These are phyloP conservation scores for Kluyveromyces marxianus DNA, from an alignment of 1,139 yeast species.

Conservation along the genomic window DNA sequence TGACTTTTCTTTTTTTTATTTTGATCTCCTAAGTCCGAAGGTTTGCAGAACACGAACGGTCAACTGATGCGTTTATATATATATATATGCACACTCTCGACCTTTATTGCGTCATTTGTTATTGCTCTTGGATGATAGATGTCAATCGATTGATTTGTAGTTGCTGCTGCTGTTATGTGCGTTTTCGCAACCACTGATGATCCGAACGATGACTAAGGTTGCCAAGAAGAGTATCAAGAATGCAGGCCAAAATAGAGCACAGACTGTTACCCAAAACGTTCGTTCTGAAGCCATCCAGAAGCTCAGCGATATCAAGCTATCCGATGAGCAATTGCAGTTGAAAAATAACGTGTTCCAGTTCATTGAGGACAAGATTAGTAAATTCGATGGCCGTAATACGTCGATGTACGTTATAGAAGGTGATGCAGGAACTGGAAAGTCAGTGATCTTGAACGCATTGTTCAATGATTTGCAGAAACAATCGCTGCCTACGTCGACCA, in stretches of 20 bases:
- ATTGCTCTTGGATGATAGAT: no score
- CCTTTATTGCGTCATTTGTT: no score
- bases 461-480: constrained; percentile 44
- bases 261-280: background rate
- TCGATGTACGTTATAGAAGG: constrained; percentile 36
- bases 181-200: background rate
- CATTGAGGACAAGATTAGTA: constrained; percentile 20
- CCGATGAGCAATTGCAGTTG: constrained; percentile 31
- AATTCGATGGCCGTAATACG: constrained; percentile 17
- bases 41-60: no score
- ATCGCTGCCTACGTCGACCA: constrained; percentile 10
- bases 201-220: constrained; percentile 3
- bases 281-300: constrained; percentile 28
- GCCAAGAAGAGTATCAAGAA: background rate
- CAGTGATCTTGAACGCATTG: constrained; percentile 69
- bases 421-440: constrained; percentile 54
- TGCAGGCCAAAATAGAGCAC: background rate
- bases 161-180: no score
- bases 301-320: constrained; percentile 29
- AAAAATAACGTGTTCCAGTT: constrained; percentile 27
- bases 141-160: no score
- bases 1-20: no score
- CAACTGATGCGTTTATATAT: no score
- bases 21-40: no score
- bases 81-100: no score